Base-by-base conservation (phyloP, 441 rosid species). In the Euphorbia celastroides region DNA sequence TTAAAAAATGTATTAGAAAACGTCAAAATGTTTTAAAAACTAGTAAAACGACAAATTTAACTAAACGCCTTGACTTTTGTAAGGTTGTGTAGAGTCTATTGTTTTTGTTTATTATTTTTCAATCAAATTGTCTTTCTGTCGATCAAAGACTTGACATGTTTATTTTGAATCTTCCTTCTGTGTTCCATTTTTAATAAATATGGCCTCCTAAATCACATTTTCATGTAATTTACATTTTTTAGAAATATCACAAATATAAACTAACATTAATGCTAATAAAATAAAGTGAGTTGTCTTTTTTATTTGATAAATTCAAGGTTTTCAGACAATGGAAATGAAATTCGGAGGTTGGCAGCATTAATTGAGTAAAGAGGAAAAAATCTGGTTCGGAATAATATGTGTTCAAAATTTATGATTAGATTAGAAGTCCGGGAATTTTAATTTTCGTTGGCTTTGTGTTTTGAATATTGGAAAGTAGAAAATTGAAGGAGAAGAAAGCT, bases 301-400 rank as follows among this genome's bases (percentile, higher is more conserved):
- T 25, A 7, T 52, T 52, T 52, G 57, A 55, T 25, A 13, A 51
- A 26, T 55, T 52, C 11, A 52, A 20, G 20, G 57, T 52, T n/a
- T 51, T 52, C 27, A 20, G 26, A 52, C 25, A 55, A 26, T 2
- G 59, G n/a, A n/a, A 42, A 13, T 25, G 36, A 27, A 27, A 25
- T 62, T 44, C 27, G 38, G 66, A 16, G 25, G 26, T 32, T 36
- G 36, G 5, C 6, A 25, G 26, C 50, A 44, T 62, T 62, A 26
- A 62, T 62, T 62, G 55, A 34, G 9, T 31, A 26, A 26, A 32
- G 62, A 59, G 42, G 19, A 59, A 27, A 57, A 32, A 10, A 59
- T 13, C 19, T 5, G n/a, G 28, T 13, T 22, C 12, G 11, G 5
- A 14, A 23, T n/a, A n/a, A n/a, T 25, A 22, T 22, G 20, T 16